phyloP scores from a whole-genome alignment of 2,329 filamentous ascomycete species.

The Hymenoscyphus fraxineus region DNA sequence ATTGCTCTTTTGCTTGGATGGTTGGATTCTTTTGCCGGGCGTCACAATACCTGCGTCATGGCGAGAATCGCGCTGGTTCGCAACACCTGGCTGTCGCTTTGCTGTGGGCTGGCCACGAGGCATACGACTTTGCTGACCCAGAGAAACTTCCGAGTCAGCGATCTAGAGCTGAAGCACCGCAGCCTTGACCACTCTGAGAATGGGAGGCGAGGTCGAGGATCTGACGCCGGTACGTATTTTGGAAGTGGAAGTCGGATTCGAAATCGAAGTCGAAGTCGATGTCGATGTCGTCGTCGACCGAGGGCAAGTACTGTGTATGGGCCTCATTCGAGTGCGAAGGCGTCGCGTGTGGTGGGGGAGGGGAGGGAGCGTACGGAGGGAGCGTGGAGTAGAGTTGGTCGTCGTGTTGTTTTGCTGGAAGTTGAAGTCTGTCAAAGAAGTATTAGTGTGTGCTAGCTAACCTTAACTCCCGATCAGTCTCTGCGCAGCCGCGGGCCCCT shows the following conservation, averaged over 20 bases:
- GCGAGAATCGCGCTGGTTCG: slow-evolving; percentile 66
- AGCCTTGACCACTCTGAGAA: slow-evolving; percentile 16
- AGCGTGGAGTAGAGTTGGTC: not conserved
- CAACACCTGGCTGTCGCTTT: slow-evolving; percentile 41
- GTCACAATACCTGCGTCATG: slow-evolving; percentile 87
- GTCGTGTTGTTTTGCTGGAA: slow-evolving; percentile 2
- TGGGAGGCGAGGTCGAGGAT: slow-evolving; percentile 1
- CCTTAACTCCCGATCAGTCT: not conserved
- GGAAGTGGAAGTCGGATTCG: not conserved
- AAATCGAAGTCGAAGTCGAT: no score
- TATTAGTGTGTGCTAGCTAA: not conserved
- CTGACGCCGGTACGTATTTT: not conserved
- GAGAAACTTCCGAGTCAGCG: slow-evolving; percentile 35
- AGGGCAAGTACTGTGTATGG: slow-evolving; percentile 1
- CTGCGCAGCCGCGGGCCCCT: no score
- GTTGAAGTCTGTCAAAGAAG: not conserved
- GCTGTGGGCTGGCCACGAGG: slow-evolving; percentile 32
- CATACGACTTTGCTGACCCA: slow-evolving; percentile 37
- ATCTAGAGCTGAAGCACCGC: slow-evolving; percentile 20
- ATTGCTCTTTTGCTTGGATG: slow-evolving; percentile 50
- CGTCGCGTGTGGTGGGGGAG: not conserved
- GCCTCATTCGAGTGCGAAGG: slow-evolving; percentile 13
- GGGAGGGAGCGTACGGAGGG: not conserved
- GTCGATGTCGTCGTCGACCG: slow-evolving; percentile 11
- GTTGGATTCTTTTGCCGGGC: slow-evolving; percentile 59